A percentile compares a stretch with the other conserved stretches of the same genome.
phyloP scores from a whole-genome alignment of 176 grass and related monocot species.

The Eragrostis nindensis region DNA sequence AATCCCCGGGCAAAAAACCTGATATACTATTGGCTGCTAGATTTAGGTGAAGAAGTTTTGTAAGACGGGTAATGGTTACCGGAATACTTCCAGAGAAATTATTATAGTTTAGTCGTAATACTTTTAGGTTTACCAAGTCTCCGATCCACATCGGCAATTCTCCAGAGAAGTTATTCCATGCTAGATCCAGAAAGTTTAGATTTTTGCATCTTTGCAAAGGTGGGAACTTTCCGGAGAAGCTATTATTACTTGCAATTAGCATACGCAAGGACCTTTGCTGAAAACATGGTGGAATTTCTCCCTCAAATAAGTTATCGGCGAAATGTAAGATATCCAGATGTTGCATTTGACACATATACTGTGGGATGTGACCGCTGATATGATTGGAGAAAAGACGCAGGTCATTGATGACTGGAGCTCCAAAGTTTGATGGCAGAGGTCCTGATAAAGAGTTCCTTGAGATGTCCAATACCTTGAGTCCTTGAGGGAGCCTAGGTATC shows the following conservation, averaged over 20 bases:
- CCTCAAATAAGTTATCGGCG: not conserved
- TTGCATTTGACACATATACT: not conserved
- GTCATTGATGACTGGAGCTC: not conserved
- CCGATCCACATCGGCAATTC: not conserved
- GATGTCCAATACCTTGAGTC: not conserved
- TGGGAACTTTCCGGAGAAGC: conserved; percentile 21
- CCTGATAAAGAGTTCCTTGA: conserved; percentile 7
- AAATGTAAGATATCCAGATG: fast-evolving
- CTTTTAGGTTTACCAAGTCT: too few species aligned
- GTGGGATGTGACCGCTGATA: not conserved
- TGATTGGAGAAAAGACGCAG: not conserved
- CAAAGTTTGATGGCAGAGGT: not conserved
- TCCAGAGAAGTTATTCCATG: not conserved
- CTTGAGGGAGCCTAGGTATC: not conserved
- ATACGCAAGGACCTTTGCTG: fast-evolving
- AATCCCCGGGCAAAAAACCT: too few species aligned
- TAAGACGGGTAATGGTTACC: too few species aligned
- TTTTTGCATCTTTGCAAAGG: not conserved
- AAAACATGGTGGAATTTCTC: not conserved
- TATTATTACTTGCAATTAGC: conserved; percentile 24
- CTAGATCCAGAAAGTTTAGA: conserved; percentile 21
- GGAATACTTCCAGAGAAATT: too few species aligned
- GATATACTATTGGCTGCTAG: too few species aligned
- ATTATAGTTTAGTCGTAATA: too few species aligned
- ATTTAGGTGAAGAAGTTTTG: too few species aligned